Conservation (phyloP, 2,329 filamentous ascomycete species). For the Hypoxylon sp. region DNA sequence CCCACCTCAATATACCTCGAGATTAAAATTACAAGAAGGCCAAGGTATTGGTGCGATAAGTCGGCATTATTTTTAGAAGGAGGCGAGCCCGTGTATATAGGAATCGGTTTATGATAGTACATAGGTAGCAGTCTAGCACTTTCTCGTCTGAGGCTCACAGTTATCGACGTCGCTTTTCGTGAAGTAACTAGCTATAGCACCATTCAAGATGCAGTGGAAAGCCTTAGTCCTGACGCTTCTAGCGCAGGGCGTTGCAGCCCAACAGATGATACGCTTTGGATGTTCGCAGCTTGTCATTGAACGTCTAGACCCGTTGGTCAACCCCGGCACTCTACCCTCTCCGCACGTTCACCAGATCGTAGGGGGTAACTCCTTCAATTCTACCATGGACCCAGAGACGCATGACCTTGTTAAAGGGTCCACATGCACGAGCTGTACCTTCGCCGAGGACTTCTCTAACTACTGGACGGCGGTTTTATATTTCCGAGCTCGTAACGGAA, state of each 20-base stretch:
- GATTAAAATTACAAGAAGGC: constrained; percentile 26
- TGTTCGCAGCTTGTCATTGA: constrained; percentile 54
- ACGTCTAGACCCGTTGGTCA: constrained; percentile 53
- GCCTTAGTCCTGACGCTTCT: constrained; percentile 41
- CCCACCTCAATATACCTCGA: constrained; percentile 28
- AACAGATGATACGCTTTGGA: constrained; percentile 57
- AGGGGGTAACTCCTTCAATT: constrained; percentile 53
- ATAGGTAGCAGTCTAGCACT: constrained; percentile 3
- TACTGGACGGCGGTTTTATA: constrained; percentile 52
- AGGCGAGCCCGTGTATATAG: constrained; percentile 36
- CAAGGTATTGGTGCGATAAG: constrained; percentile 6
- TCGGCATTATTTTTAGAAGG: constrained; percentile 28
- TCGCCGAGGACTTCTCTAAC: constrained; percentile 50
- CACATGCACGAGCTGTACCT: constrained; percentile 52
- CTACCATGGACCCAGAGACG: constrained; percentile 47
- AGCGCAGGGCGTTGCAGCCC: constrained; percentile 38
- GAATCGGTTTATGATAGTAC: constrained; percentile 14
- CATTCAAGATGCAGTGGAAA: constrained; percentile 47
- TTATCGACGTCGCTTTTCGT: constrained; percentile 10
- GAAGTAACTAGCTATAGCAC: constrained; percentile 5
- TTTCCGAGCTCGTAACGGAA: constrained; percentile 50
- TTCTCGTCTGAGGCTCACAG: constrained; percentile 12
- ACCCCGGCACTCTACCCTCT: constrained; percentile 48
- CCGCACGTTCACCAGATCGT: constrained; percentile 54
- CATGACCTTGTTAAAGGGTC: constrained; percentile 49